Conservation (phyloP, 2,329 filamentous ascomycete genomes). For the Phialophora expanda region DNA sequence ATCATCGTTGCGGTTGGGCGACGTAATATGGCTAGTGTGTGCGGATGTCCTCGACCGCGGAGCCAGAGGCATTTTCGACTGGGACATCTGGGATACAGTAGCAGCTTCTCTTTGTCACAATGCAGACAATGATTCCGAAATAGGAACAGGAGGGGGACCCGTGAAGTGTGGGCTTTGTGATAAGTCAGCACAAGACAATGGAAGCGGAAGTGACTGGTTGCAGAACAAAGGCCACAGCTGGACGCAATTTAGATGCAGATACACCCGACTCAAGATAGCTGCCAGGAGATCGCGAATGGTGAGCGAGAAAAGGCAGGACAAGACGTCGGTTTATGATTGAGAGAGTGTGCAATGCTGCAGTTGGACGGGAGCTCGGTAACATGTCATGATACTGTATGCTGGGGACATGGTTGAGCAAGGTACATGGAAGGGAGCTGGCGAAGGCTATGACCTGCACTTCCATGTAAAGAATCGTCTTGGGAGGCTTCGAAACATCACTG, state of each 20-base stretch:
- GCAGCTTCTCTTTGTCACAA: constrained; percentile 17
- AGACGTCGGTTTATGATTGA: background rate
- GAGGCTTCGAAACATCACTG: background rate
- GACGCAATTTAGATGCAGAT: background rate
- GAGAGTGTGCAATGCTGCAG: background rate
- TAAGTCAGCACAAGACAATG: constrained; percentile 3
- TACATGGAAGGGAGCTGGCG: background rate
- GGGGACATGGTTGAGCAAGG: background rate
- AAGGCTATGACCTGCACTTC: background rate
- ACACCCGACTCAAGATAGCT: background rate
- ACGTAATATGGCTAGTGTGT: background rate
- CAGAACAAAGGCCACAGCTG: constrained; percentile 12
- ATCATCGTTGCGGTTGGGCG: background rate
- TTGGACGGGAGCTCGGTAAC: background rate
- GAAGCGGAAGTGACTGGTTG: constrained; percentile 2
- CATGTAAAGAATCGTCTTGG: background rate
- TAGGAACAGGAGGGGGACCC: background rate
- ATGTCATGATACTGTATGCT: background rate
- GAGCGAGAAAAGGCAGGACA: background rate
- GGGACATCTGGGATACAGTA: constrained; percentile 7
- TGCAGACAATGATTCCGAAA: constrained; percentile 17
- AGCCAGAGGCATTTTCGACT: background rate
- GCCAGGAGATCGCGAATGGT: background rate
- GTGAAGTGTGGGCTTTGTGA: constrained; percentile 1
- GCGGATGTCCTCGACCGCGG: background rate